phyloP scores from a whole-genome alignment of 352 stramenopile species.

The Ophiocytium majus region DNA sequence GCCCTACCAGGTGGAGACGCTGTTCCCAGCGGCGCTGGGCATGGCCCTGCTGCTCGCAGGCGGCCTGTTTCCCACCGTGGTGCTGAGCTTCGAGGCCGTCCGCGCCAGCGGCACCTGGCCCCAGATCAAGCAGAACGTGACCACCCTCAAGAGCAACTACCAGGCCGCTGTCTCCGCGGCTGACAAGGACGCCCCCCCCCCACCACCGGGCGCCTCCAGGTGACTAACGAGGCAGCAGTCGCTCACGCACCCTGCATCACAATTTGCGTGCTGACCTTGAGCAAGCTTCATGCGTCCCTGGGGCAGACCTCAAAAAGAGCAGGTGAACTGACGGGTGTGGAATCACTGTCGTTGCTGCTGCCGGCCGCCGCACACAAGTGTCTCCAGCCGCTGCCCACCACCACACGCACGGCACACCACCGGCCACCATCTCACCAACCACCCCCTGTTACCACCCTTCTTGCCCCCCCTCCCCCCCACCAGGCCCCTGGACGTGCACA shows the following conservation, averaged over 20 bases:
- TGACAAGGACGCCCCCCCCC: too few species aligned
- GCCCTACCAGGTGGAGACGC: background rate
- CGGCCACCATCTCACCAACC: too few species aligned
- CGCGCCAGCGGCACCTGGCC: background rate
- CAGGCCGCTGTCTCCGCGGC: background rate
- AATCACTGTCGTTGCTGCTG: background rate
- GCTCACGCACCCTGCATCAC: too few species aligned
- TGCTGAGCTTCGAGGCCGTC: background rate
- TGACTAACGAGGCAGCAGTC: too few species aligned
- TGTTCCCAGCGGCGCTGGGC: background rate
- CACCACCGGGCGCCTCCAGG: too few species aligned
- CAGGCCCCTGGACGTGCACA: too few species aligned
- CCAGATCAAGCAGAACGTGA: background rate
- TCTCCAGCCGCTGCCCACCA: background rate
- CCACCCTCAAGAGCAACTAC: slow-evolving; percentile 3
- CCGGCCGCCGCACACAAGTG: background rate
- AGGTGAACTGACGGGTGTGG: background rate
- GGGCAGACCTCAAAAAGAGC: too few species aligned
- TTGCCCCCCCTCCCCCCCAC: too few species aligned
- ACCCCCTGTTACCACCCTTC: too few species aligned
- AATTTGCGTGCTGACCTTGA: too few species aligned
- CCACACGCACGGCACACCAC: too few species aligned
- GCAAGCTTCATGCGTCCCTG: too few species aligned
- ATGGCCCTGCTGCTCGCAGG: background rate
- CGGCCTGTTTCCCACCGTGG: background rate